phyloP scores from a whole-genome alignment of 202 grass and related monocot genomes.

The Panicum virgatum region DNA sequence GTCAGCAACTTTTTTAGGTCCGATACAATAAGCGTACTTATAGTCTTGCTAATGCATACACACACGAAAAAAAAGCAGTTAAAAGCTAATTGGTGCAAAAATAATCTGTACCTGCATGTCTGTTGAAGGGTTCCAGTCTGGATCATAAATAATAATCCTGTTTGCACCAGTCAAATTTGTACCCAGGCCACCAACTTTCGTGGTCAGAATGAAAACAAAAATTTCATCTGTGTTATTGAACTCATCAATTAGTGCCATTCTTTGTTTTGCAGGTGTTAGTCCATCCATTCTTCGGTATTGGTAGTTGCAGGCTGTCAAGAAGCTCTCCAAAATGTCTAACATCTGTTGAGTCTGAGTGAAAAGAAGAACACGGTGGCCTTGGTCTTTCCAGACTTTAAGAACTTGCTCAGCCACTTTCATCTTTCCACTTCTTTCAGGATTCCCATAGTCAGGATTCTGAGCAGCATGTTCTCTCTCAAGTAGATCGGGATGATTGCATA shows the following conservation, averaged over 20 bases:
- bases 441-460: conserved; percentile 89
- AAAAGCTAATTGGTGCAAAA: background rate
- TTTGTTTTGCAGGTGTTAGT: conserved; percentile 85
- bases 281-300: conserved; percentile 93
- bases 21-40: background rate
- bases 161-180: conserved; percentile 91
- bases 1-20: conserved; percentile 9
- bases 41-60: no score
- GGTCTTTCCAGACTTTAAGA: conserved; percentile 88
- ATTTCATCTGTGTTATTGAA: conserved; percentile 87
- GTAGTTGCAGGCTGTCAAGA: conserved; percentile 56
- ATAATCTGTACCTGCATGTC: conserved; percentile 77
- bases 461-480: conserved; percentile 85
- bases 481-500: conserved; percentile 96
- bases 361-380: conserved; percentile 87
- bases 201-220: conserved; percentile 92
- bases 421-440: conserved; percentile 83
- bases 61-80: no score
- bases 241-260: conserved; percentile 93
- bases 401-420: conserved; percentile 92
- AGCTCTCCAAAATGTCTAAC: conserved; percentile 93
- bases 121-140: conserved; percentile 98
- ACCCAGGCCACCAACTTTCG: conserved; percentile 92
- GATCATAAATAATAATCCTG: conserved; percentile 90
- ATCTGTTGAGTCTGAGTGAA: conserved; percentile 95